Evolutionary conservation across 148 eudicot genomes (phyloP).

Genomic region (Cornus controversa): DNA sequence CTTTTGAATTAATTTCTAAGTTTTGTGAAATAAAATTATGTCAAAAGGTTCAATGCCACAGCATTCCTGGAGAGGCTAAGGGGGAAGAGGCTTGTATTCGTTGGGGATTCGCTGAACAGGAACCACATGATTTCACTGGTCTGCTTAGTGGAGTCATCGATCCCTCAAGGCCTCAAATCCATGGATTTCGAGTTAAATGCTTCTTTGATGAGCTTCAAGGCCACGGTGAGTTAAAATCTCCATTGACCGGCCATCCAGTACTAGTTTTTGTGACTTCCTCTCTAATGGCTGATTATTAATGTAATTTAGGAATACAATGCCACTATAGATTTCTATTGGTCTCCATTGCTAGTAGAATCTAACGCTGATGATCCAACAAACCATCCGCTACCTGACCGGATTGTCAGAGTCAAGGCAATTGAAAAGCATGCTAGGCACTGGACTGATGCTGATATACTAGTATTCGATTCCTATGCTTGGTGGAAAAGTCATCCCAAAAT

Average conservation of each 20-base stretch:
- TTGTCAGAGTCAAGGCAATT: slow-evolving; percentile 62
- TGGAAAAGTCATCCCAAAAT: slow-evolving; percentile 71
- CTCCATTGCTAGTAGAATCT: slow-evolving; percentile 85
- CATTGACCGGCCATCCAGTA: not conserved
- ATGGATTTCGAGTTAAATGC: slow-evolving; percentile 40
- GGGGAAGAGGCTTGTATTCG: slow-evolving; percentile 72
- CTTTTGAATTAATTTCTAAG: too few relatives aligned
- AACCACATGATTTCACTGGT: slow-evolving; percentile 91
- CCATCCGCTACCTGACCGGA: slow-evolving; percentile 63
- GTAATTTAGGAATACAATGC: slow-evolving; percentile 76
- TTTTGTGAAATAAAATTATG: too few relatives aligned
- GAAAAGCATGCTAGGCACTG: slow-evolving; percentile 86
- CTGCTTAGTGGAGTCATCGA: slow-evolving; percentile 54
- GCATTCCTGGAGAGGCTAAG: slow-evolving; percentile 67
- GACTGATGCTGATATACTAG: slow-evolving; percentile 76
- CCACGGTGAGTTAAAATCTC: slow-evolving; percentile 41
- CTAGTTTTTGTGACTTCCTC: not conserved
- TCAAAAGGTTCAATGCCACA: slow-evolving; percentile 75
- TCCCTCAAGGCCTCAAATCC: slow-evolving; percentile 50
- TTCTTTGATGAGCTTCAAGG: slow-evolving; percentile 58
- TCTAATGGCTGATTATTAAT: not conserved
- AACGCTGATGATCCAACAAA: slow-evolving; percentile 70
- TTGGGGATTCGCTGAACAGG: slow-evolving; percentile 83
- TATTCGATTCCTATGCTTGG: slow-evolving; percentile 84
- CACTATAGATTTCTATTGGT: slow-evolving; percentile 83